Conservation (phyloP, 176 grass and related monocot species). For the Aechmea fasciata region DNA sequence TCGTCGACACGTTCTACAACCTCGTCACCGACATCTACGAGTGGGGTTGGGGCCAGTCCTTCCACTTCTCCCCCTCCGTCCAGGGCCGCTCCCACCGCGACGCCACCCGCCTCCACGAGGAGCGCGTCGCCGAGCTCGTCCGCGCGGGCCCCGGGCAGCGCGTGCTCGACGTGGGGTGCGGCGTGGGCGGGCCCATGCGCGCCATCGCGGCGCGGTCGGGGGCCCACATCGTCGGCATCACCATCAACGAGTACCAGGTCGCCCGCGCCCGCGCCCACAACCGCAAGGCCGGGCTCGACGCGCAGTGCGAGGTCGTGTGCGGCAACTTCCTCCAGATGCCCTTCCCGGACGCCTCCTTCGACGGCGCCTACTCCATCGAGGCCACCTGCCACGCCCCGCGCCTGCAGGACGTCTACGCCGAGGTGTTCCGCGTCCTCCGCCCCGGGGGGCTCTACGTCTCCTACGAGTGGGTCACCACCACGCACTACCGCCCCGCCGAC, state of each 20-base stretch:
- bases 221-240: slow-evolving; percentile 80
- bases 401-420: slow-evolving; percentile 89
- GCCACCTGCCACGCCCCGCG: slow-evolving; percentile 93
- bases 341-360: slow-evolving; percentile 68
- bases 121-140: slow-evolving; percentile 74
- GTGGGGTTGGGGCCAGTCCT: slow-evolving; percentile 98
- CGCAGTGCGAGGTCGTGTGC: slow-evolving; percentile 78
- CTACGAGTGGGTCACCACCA: slow-evolving; percentile 93
- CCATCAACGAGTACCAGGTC: slow-evolving; percentile 99
- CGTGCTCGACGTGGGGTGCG: slow-evolving; percentile 78
- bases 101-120: slow-evolving; percentile 79
- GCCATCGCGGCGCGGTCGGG: slow-evolving; percentile 75
- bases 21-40: slow-evolving; percentile 99
- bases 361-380: slow-evolving; percentile 95
- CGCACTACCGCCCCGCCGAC: slow-evolving; percentile 66
- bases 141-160: slow-evolving; percentile 36
- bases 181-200: slow-evolving; percentile 93
- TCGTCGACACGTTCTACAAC: slow-evolving; percentile 99
- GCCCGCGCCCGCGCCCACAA: slow-evolving; percentile 80
- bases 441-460: slow-evolving; percentile 71
- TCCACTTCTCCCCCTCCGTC: slow-evolving; percentile 91
- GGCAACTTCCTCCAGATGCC: slow-evolving; percentile 98
- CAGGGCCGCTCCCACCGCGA: slow-evolving; percentile 61
- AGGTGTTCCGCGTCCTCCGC: slow-evolving; percentile 84
- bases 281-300: slow-evolving; percentile 68